Percentiles rank a stretch among this genome's conserved stretches.
phyloP scores from a whole-genome alignment of 2,329 filamentous ascomycete genomes.

The Aspergillus puulaauensis region DNA sequence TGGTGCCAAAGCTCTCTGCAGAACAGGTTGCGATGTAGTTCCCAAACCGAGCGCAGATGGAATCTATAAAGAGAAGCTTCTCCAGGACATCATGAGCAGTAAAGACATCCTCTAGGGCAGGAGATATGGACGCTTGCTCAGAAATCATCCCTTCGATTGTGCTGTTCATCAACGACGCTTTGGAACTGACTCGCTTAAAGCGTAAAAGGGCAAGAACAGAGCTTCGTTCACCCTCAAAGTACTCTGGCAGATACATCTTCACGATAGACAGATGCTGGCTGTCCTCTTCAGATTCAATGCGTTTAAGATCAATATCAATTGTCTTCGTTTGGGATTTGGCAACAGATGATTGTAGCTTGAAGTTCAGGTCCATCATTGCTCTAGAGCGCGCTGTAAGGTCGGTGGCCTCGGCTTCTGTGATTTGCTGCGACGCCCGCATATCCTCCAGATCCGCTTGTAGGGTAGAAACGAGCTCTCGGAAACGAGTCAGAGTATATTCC shows the following conservation, averaged over 20 bases:
- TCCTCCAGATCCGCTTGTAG: constrained; percentile 86
- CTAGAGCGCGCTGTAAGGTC: constrained; percentile 84
- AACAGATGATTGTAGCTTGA: constrained; percentile 87
- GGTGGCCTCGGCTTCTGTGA: constrained; percentile 89
- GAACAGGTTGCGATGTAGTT: constrained; percentile 77
- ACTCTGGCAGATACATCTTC: constrained; percentile 83
- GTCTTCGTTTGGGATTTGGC: constrained; percentile 91
- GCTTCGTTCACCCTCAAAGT: constrained; percentile 75
- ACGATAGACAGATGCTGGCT: constrained; percentile 85
- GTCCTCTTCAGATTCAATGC: constrained; percentile 85
- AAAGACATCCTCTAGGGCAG: constrained; percentile 72
- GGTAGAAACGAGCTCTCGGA: constrained; percentile 83
- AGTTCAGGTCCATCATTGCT: constrained; percentile 94
- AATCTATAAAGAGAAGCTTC: constrained; percentile 79
- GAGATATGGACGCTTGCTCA: constrained; percentile 64
- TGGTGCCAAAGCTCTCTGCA: constrained; percentile 72
- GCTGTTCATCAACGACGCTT: constrained; percentile 73
- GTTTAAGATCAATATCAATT: constrained; percentile 84
- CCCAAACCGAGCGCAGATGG: constrained; percentile 81
- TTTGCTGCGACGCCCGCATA: constrained; percentile 85
- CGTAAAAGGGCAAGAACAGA: constrained; percentile 85
- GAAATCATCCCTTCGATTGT: constrained; percentile 78
- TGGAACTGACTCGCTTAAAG: constrained; percentile 86
- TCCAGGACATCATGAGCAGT: constrained; percentile 78
- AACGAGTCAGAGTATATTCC: constrained; percentile 84